Evolutionary conservation across 225 moss, liverwort and hornwort genomes (phyloP), one percentile per base, ranked within the genome.

Genomic region (Physcomitrellopsis africana): DNA sequence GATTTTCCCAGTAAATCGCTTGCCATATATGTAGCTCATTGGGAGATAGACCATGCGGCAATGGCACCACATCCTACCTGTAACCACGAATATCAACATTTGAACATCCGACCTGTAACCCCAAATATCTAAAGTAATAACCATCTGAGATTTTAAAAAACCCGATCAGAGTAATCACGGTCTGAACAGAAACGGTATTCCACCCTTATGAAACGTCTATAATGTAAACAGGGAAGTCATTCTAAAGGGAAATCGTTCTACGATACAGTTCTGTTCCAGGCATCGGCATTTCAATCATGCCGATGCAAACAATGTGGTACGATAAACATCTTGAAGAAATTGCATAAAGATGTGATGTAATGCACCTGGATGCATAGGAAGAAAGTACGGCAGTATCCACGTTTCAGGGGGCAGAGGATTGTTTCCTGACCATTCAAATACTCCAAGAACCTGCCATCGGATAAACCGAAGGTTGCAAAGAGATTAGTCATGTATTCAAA

Each of bases 61-160:
- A 81, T 99, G 97, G 72, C 92, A 95, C 97, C 97, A 99, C 91
- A 99, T 92, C 54, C 95, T 88, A 59, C 90, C 97, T 97, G 86
- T 86, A 87, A 78, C 19, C 70, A 80, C 12, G 37, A 57, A 61
- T 29, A 56, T 41, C 68, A 69, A 55, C 47, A 51, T 67, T 32
- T 72, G 53, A 68, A 18, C 54, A 42, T 51, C 13, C 53, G 51
- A 63, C 47, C 19, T 70, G 62, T 37, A 4, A 37, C 32, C 32
- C 32, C 32, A 37, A 37, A 37, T 37, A 37, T 37, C 32, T 37
- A 37, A 37, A 37, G 32, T 2, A 37, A 37, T 4, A 4, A 37
- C 7, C 32, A 37, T 37, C 7, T 7, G 4, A 37, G 32, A 37
- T 37, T 24, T 24, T 37, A 0, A 2, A 37, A 37, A 37, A 37